Base-by-base conservation (phyloP, 2,329 filamentous ascomycete species). In the Fusarium penzigii region DNA sequence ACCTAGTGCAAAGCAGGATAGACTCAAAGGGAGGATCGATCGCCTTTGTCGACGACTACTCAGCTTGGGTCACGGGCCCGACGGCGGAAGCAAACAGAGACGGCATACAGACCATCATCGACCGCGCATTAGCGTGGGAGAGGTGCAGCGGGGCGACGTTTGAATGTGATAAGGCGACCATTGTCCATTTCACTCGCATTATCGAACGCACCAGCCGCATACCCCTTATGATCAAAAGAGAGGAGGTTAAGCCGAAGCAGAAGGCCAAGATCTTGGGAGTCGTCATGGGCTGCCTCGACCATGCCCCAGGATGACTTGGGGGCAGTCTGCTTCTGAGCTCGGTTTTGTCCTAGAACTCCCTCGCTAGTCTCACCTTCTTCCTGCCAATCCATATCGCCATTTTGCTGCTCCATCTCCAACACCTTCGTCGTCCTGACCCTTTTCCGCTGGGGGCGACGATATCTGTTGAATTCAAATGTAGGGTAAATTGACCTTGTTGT, bases 21-120 rank as follows among this genome's bases (percentile, higher is more conserved):
- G 13, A 44, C 13, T 10, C 13, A n/a, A 16, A 44, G 12, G 42
- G 42, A 4, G 13, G 20, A 9, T 47, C 34, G 13, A 47, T 51
- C 3, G 34, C 44, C 29, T 49, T 45, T 25, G 7, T 41, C 5
- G 17, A 47, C 10, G 29, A 51, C 44, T 51, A 42, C 44, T 46
- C 44, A 25, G 20, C 20, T 25, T 25, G 20, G 20, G 39, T 41
- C 25, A 47, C 20, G 6, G 40, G 29, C 5, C 34, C 17, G 13
- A 48, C 16, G 7, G 44, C 34, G 5, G 16, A 44, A 11, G 32
- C 3, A 1, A 51, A 51, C 25, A 43, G 40, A 17, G 40, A 34
- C 3, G 40, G 44, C 20, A 48, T 51, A 2, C 34, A 13, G n/a
- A 29, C 20, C 6, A 43, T 43, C 20, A 43, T 43, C 11, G 20